A percentile compares a stretch with the other conserved stretches of the same genome.
Conservation (phyloP, 2,329 filamentous ascomycete species). For the Epicoccum sorghinum region DNA sequence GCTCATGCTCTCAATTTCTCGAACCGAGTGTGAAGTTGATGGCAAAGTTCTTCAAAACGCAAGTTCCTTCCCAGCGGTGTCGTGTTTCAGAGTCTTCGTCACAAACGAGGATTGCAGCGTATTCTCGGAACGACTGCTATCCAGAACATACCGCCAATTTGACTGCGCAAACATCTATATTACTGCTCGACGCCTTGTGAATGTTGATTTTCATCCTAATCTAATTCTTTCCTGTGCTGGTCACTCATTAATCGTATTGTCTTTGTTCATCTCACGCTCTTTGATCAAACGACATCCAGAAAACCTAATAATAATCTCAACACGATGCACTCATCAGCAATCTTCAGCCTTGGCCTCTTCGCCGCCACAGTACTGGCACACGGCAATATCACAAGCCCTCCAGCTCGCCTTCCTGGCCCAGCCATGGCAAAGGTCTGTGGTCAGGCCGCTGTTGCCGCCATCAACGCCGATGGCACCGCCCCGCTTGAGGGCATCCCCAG, state of each 20-base stretch:
- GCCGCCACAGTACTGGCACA: constrained; percentile 48
- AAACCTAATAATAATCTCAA: constrained; percentile 1
- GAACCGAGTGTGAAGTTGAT: not conserved
- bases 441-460: constrained; percentile 58
- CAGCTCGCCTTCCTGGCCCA: constrained; percentile 57
- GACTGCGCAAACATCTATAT: constrained; percentile 2
- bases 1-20: not conserved
- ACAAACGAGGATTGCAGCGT: constrained; percentile 10
- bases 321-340: constrained; percentile 4
- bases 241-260: constrained; percentile 9
- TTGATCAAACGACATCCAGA: not conserved
- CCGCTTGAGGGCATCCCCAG: constrained; percentile 54
- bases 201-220: constrained; percentile 3
- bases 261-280: not conserved
- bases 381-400: constrained; percentile 59
- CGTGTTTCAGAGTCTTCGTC: constrained; percentile 10
- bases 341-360: constrained; percentile 13
- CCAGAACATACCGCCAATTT: not conserved
- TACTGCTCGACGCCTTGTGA: not conserved
- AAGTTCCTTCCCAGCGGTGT: not conserved
- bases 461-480: constrained; percentile 53
- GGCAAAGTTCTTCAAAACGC: not conserved
- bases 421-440: constrained; percentile 60
- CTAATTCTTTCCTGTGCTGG: constrained; percentile 17
- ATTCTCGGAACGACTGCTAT: constrained; percentile 5